Base-by-base conservation (phyloP, 352 stramenopile species). In the Globisporangium heterothallicum region DNA sequence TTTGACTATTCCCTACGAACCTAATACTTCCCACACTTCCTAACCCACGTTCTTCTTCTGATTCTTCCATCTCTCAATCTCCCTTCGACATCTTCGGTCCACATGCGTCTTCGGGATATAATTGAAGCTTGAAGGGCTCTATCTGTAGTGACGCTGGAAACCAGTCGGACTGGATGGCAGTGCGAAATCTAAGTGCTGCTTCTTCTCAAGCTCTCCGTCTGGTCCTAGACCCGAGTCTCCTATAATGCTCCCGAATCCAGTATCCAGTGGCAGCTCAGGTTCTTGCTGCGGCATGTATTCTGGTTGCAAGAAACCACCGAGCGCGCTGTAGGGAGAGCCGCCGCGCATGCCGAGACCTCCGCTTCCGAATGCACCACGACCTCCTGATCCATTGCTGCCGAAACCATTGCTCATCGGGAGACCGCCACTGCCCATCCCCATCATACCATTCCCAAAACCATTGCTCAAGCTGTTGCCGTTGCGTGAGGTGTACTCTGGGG, bases 231-330 rank as follows among this genome's bases (percentile, higher is more conserved):
- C 29, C 21, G 40, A 8, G n/a, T 41, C 54, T 18, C 26, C 54
- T 29, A 61, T 61, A 58, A 51, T 81, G 62, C 63, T 74, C 61
- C 44, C 69, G 24, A 85, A 50, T 14, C 64, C 46, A 21, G 65
- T 68, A 8, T 85, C 66, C 4, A 88, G 53, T 6, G 64, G 71
- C n/a, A 82, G 58, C 45, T 85, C 69, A 2, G 69, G 56, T 26
- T 82, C 64, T 12, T 68, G 58, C 14, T 68, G 56, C 21, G 77
- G 53, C 26, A 74, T 57, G 52, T 81, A 91, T 25, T 83, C 66
- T 49, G 61, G 68, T 36, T 76, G 59, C 44, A 91, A 66, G 60
- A 86, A 84, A n/a, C 72, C 72, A 7, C 72, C 64, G n/a, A 88
- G 66, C 19, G 77, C 72, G 27, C 63, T 67, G 62, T 87, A 88